Evolutionary conservation across 2,329 filamentous ascomycete species (phyloP).

Genomic region (Fusarium clavum): DNA sequence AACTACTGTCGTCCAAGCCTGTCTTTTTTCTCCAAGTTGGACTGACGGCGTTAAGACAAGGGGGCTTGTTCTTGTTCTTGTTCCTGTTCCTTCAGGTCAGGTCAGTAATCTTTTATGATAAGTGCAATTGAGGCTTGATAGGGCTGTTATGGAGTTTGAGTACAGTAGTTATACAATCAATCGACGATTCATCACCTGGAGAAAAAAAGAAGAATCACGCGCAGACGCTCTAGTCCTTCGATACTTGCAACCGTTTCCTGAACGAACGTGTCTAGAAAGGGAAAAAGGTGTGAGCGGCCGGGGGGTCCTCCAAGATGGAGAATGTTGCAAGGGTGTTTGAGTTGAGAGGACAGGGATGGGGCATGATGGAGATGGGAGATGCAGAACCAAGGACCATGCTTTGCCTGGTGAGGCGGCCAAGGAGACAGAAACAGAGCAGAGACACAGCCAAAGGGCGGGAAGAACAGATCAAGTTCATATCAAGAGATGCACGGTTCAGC

Average conservation of each 20-base stretch:
- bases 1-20: not conserved
- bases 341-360: conserved; percentile 1
- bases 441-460: conserved; percentile 7
- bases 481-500: not conserved
- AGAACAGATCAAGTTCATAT: not conserved
- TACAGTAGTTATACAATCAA: not conserved
- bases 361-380: conserved; percentile 8
- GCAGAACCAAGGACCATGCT: conserved; percentile 20
- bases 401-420: conserved; percentile 23
- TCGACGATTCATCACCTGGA: not conserved
- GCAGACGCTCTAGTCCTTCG: not conserved
- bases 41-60: conserved; percentile 35
- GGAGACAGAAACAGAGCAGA: not conserved
- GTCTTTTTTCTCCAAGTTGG: not conserved
- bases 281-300: conserved; percentile 39
- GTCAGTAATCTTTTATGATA: not conserved
- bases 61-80: not conserved
- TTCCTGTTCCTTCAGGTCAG: not conserved
- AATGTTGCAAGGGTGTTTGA: conserved; percentile 3
- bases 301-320: conserved; percentile 19
- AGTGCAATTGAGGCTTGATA: not conserved
- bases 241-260: conserved; percentile 4
- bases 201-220: conserved; percentile 2
- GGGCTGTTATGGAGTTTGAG: not conserved
- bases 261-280: conserved; percentile 14